Evolutionary conservation across 345 rosid species (phyloP), one percentile per base, ranked within the genome.

Genomic region (Eucalyptus cloeziana): DNA sequence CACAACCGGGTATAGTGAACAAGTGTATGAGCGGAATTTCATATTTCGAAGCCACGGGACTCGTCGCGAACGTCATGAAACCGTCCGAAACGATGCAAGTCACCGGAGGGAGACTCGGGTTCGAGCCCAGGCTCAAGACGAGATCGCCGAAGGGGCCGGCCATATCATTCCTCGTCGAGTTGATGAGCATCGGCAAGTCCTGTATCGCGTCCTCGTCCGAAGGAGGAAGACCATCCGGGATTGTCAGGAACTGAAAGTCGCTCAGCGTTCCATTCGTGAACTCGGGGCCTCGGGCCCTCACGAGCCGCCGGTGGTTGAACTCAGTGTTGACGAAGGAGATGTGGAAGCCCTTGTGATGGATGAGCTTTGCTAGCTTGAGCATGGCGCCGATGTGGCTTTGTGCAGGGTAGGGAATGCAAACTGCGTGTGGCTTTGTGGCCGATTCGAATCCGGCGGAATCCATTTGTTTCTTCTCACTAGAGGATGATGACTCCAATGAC

Each of bases 311-410:
- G 85, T 89, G 90, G 58, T 91, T 91, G 69, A 87, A 91, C 14
- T 89, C 88, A 8, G 92, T 87, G 89, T 89, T 85, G 14, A 89
- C 89, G 62, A 91, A 91, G 50, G 92, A 88, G 17, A 91, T 49
- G 90, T 86, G 83, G 71, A 91, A 89, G 85, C 91, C 91, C 31
- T 31, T 88, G 33, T 49, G 86, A 52, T 87, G 86, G 86, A 91
- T 90, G 44, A 91, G 90, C 86, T 89, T 89, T 31, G 92, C 91
- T 33, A 91, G 85, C 49, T 86, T 86, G 8, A 89, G 40, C 91
- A 89, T 89, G 13, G 88, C 88, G 43, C 80, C 86, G 31, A 91
- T 87, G 81, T 89, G 92, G 16, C 92, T 88, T 87, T 91, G 92
- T 15, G 86, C 76, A 31, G 89, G 85, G 51, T 3, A 40, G 25